These are phyloP conservation scores for Xylaria flabelliformis DNA, from an alignment of 495 filamentous ascomycete genomes.

Conservation along the genomic window DNA sequence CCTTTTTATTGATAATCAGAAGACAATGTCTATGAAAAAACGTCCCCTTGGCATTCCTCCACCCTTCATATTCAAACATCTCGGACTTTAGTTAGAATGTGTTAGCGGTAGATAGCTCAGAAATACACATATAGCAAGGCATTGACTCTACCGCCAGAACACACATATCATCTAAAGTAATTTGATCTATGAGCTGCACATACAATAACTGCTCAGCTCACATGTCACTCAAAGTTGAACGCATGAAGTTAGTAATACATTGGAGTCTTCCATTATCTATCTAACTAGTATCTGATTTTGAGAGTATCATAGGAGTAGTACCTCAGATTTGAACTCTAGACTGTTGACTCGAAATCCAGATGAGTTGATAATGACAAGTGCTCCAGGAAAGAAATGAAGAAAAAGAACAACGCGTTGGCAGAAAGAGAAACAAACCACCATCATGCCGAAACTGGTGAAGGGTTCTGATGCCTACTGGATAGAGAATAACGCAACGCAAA, in stretches of 20 bases:
- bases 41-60: not conserved
- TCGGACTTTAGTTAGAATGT: not conserved
- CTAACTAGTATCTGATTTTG: not conserved
- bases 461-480: not conserved
- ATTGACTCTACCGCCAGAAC: not conserved
- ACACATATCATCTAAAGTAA: not conserved
- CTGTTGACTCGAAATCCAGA: conserved; percentile 1
- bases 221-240: not conserved
- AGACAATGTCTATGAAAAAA: not conserved
- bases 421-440: not conserved
- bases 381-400: not conserved
- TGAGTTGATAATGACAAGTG: not conserved
- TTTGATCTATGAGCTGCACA: not conserved
- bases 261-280: conserved; percentile 21
- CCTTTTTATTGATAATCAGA: not conserved
- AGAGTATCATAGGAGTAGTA: not conserved
- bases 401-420: not conserved
- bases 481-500: conserved; percentile 5
- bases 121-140: not conserved
- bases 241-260: conserved; percentile 12
- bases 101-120: not conserved
- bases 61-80: not conserved
- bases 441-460: not conserved
- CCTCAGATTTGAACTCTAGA: not conserved
- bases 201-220: not conserved